phyloP scores from a whole-genome alignment of 345 rosid species.

The Hevea brasiliensis region DNA sequence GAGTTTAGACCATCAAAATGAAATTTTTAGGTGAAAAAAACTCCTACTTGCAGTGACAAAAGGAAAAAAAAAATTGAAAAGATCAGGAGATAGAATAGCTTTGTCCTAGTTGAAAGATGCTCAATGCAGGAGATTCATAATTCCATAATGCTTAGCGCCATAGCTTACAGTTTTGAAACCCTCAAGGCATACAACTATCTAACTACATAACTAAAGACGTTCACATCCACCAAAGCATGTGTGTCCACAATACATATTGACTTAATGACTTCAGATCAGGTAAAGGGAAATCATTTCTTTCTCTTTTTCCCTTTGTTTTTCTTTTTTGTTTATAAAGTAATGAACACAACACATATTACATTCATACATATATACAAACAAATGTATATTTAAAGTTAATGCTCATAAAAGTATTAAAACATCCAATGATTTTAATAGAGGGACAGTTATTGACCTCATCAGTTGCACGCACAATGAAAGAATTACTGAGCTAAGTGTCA shows the following conservation, averaged over 20 bases:
- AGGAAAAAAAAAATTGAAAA: neutral
- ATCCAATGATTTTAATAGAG: neutral
- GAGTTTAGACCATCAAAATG: neutral
- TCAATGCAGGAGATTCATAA: neutral
- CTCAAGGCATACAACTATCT: neutral
- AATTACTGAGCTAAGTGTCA: neutral
- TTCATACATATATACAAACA: neutral
- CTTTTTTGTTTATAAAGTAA: neutral
- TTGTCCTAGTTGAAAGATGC: neutral
- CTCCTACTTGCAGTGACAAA: neutral
- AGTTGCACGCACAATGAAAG: neutral
- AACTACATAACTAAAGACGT: neutral
- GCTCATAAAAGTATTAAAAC: neutral
- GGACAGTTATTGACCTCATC: neutral
- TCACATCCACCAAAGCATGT: neutral
- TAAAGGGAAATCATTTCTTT: neutral
- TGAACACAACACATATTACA: neutral
- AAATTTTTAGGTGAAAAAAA: neutral
- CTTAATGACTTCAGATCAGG: neutral
- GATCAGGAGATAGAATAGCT: neutral
- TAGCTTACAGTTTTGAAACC: neutral
- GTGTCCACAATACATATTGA: no score
- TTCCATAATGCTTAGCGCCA: neutral
- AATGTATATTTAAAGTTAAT: neutral
- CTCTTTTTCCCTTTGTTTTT: neutral